Conservation (phyloP, 2,329 filamentous ascomycete species). For the Bisporella sp. region DNA sequence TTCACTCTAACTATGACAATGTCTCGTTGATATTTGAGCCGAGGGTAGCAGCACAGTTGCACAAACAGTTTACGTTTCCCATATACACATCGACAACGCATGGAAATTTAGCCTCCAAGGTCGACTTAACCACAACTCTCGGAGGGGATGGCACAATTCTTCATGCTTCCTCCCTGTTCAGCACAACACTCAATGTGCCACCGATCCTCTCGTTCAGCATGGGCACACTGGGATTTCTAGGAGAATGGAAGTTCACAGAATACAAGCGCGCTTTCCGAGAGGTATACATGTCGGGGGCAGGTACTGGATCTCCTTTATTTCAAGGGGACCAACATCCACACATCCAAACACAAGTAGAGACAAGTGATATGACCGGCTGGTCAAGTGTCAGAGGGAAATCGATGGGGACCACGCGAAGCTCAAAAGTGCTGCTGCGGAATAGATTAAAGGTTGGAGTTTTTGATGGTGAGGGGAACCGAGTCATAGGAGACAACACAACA, state of each 20-base stretch:
- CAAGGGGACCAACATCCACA: conserved; percentile 26
- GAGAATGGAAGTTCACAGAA: conserved; percentile 93
- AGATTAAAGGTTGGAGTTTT: conserved; percentile 82
- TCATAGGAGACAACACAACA: conserved; percentile 33
- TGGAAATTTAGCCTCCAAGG: conserved; percentile 61
- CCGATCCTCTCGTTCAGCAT: conserved; percentile 94
- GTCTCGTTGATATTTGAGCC: conserved; percentile 80
- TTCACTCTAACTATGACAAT: conserved; percentile 71
- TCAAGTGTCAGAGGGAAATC: conserved; percentile 70
- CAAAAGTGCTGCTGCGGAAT: conserved; percentile 80
- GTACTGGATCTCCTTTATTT: conserved; percentile 27
- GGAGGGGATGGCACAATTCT: conserved; percentile 91
- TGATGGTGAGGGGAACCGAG: conserved; percentile 55
- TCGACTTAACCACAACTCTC: conserved; percentile 83
- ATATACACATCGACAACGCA: conserved; percentile 49
- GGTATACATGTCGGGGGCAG: conserved; percentile 76
- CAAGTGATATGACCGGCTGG: conserved; percentile 49
- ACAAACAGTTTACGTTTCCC: conserved; percentile 64
- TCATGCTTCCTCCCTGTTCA: conserved; percentile 80
- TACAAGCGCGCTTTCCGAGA: conserved; percentile 89
- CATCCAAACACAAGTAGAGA: conserved; percentile 14
- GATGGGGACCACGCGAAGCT: conserved; percentile 66
- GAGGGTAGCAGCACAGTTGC: conserved; percentile 63
- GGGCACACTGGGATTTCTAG: conserved; percentile 90
- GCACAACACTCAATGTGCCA: conserved; percentile 72